Conservation (phyloP, 768 basidiomycete species). For the Trametes maxima region DNA sequence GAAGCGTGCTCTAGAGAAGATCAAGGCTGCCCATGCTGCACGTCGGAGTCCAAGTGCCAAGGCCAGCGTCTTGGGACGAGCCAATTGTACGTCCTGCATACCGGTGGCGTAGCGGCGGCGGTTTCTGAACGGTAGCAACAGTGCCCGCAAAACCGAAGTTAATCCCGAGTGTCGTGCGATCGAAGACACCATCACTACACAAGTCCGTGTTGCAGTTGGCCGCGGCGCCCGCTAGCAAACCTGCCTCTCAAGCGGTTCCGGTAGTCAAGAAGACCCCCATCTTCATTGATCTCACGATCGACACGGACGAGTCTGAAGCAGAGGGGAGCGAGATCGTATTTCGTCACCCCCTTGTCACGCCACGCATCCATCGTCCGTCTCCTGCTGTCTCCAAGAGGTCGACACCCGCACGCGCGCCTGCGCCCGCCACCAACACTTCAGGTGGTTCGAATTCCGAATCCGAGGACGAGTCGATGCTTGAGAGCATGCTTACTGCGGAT, state of each 20-base stretch:
- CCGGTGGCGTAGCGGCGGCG: too few relatives aligned
- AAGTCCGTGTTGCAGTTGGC: not conserved
- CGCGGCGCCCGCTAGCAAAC: too few relatives aligned
- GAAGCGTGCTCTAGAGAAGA: constrained; percentile 1
- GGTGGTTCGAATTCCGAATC: constrained; percentile 6
- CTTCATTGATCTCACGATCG: constrained; percentile 23
- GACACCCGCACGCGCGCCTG: not conserved
- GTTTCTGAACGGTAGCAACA: not conserved
- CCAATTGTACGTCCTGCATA: constrained; percentile 10
- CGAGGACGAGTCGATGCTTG: constrained; percentile 24
- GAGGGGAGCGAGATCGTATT: not conserved
- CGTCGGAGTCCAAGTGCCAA: constrained; percentile 9
- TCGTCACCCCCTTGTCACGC: constrained; percentile 20
- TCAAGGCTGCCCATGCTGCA: constrained; percentile 1
- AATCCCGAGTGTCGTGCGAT: not conserved
- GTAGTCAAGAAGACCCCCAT: constrained; percentile 14
- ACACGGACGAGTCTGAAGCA: constrained; percentile 19
- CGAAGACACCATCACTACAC: constrained; percentile 1
- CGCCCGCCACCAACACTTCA: not conserved
- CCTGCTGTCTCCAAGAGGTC: constrained; percentile 9
- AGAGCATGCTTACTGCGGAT: constrained; percentile 22
- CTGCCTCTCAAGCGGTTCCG: not conserved
- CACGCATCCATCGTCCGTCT: constrained; percentile 11
- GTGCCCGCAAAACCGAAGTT: constrained; percentile 1
- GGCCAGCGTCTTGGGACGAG: not conserved